A percentile compares a stretch with the other conserved stretches of the same genome.
These are phyloP conservation scores for Pyrenophora teres DNA, from an alignment of 2,329 filamentous ascomycete species.

Conservation along the genomic window DNA sequence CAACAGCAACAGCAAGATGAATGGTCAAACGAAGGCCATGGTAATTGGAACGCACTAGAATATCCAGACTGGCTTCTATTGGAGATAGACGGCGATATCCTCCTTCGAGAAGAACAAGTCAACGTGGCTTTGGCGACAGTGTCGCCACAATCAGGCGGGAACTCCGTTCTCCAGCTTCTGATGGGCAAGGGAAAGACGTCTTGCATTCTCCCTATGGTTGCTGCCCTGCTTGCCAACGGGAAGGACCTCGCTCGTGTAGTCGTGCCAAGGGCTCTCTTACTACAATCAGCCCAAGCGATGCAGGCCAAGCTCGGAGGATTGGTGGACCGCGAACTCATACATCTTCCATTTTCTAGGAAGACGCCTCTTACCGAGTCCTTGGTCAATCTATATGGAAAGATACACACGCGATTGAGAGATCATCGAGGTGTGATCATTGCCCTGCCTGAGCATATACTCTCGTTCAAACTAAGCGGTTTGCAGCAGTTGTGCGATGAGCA, in stretches of 20 bases:
- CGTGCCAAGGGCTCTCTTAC: conserved; percentile 61
- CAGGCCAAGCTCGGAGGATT: conserved; percentile 61
- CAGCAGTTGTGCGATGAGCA: conserved; percentile 60
- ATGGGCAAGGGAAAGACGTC: conserved; percentile 71
- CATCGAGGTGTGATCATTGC: conserved; percentile 61
- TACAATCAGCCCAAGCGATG: conserved; percentile 63
- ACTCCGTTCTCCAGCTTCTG: conserved; percentile 68
- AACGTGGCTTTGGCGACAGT: conserved; percentile 67
- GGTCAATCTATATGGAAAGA: conserved; percentile 40
- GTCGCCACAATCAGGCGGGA: conserved; percentile 55
- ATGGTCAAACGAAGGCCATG: conserved; percentile 55
- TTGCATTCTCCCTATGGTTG: conserved; percentile 66
- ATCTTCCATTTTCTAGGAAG: conserved; percentile 63
- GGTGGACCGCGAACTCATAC: conserved; percentile 58
- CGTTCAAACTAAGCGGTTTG: conserved; percentile 65
- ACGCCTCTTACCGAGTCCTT: conserved; percentile 44
- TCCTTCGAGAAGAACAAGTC: conserved; percentile 66
- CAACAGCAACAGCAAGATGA: conserved; percentile 50
- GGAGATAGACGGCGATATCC: conserved; percentile 67
- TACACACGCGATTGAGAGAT: conserved; percentile 52
- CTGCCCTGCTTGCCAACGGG: conserved; percentile 49
- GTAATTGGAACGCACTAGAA: conserved; percentile 60
- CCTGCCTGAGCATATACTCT: conserved; percentile 68
- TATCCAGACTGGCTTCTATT: conserved; percentile 68
- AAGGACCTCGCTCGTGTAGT: conserved; percentile 57